Base-by-base conservation (phyloP, 148 eudicot species). In the Rhododendron ovatum region DNA sequence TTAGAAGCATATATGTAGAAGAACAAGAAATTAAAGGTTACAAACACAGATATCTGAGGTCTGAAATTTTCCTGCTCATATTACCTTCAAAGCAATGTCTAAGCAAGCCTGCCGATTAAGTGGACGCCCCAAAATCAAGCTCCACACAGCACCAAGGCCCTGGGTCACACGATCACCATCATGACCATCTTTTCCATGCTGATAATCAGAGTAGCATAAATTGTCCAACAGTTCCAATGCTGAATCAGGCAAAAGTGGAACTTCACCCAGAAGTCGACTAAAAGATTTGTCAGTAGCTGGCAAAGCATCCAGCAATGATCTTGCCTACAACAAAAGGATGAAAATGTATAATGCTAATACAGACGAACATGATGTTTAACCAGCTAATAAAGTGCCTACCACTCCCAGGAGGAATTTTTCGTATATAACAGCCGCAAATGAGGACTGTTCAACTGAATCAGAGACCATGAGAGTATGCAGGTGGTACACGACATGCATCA, bases 101-200 rank as follows among this genome's bases (percentile, higher is more conserved):
- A 97, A 91, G 83, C 96, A 93, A 76, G 98, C 92, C 80, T 93
- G 90, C 28, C 98, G 92, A 88, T 89, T 87, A 51, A 76, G 88
- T 33, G 98, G 99, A 53, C 98, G 98, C 28, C 95, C 95, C 87
- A 95, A 81, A 91, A 97, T 93, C 90, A 95, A 91, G 93, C 95
- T 92, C 99, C 99, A 97, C 61, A 93, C 92, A 59, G 94, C 94
- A 85, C 98, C 98, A 85, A 97, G 98, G 83, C 98, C 98, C 92
- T 97, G 99, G 88, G 95, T 94, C 85, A 97, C 93, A 88, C 96
- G 98, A 90, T 95, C 99, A 86, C 95, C 90, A 80, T 94, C 99
- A 86, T 94, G 92, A 45, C 73, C 86, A 88, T 92, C 95, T 88
- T 89, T 91, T 80, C 90, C 93, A 15, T 78, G 84, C 45, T 57